A percentile compares a stretch with the other conserved stretches of the same genome.
Conservation (phyloP, 495 filamentous ascomycete genomes). For the Neurospora sp. region DNA sequence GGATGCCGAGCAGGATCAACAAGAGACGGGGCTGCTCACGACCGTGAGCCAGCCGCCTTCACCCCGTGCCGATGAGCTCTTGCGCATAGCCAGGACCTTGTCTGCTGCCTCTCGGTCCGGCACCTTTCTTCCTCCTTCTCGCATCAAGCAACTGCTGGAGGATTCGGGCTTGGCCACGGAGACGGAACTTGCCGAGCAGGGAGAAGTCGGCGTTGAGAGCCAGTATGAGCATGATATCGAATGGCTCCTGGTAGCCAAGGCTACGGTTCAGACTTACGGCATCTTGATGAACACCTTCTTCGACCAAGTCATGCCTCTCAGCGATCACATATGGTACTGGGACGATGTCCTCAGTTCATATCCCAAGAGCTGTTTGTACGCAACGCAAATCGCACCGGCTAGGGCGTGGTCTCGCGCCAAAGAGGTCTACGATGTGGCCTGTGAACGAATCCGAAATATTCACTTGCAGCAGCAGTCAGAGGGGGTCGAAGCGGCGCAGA, state of each 20-base stretch:
- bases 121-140: slow-evolving; percentile 37
- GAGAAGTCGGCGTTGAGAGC: slow-evolving; percentile 17
- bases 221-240: slow-evolving; percentile 63
- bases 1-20: slow-evolving; percentile 8
- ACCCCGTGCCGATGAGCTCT: slow-evolving; percentile 41
- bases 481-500: not conserved
- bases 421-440: slow-evolving; percentile 51
- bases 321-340: slow-evolving; percentile 88
- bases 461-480: slow-evolving; percentile 13
- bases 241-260: slow-evolving; percentile 83
- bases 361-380: slow-evolving; percentile 62
- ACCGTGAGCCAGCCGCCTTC: slow-evolving; percentile 19
- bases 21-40: not conserved
- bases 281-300: slow-evolving; percentile 61
- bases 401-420: slow-evolving; percentile 56
- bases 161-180: slow-evolving; percentile 38
- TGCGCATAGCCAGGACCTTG: slow-evolving; percentile 56
- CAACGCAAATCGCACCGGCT: slow-evolving; percentile 69
- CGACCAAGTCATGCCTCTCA: slow-evolving; percentile 68
- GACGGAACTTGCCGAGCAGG: slow-evolving; percentile 5
- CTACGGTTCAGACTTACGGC: slow-evolving; percentile 75
- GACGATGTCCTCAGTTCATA: slow-evolving; percentile 69
- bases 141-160: slow-evolving; percentile 48
- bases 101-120: slow-evolving; percentile 54
- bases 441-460: slow-evolving; percentile 24